A percentile compares a stretch with the other conserved stretches of the same genome.
Conservation (phyloP, 164 flowering plant genomes). For the Vitis vinifera region DNA sequence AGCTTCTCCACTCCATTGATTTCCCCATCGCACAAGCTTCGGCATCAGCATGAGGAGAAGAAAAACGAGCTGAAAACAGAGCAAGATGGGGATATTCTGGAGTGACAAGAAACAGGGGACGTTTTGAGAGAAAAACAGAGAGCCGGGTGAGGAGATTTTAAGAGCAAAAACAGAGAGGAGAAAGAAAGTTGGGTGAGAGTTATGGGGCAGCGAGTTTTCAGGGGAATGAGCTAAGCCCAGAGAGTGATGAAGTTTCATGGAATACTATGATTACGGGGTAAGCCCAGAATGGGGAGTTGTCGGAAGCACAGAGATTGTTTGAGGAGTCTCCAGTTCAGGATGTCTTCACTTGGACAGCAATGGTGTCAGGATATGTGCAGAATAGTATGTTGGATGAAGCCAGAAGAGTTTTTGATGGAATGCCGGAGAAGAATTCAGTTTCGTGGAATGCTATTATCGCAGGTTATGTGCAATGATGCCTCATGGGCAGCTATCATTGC, state of each 20-base stretch:
- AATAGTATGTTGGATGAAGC: constrained; percentile 75
- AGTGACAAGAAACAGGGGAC: no score
- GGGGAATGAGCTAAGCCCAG: constrained; percentile 15
- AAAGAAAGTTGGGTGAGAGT: no score
- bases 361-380: constrained; percentile 89
- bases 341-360: constrained; percentile 90
- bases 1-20: no score
- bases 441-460: constrained; percentile 94
- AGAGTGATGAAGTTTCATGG: constrained; percentile 82
- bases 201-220: no score
- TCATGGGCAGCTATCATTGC: constrained; percentile 86
- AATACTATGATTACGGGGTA: constrained; percentile 79
- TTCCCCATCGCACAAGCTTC: no score
- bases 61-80: no score
- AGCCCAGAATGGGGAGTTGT: constrained; percentile 67
- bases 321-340: constrained; percentile 60
- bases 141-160: no score
- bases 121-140: no score
- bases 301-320: constrained; percentile 67
- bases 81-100: no score
- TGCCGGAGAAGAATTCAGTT: constrained; percentile 79
- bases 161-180: no score
- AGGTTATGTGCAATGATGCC: constrained; percentile 87
- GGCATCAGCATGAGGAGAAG: no score
- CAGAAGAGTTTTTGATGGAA: constrained; percentile 57